Conservation (phyloP, 805 yeast species). For the Candida sanyiensis region DNA sequence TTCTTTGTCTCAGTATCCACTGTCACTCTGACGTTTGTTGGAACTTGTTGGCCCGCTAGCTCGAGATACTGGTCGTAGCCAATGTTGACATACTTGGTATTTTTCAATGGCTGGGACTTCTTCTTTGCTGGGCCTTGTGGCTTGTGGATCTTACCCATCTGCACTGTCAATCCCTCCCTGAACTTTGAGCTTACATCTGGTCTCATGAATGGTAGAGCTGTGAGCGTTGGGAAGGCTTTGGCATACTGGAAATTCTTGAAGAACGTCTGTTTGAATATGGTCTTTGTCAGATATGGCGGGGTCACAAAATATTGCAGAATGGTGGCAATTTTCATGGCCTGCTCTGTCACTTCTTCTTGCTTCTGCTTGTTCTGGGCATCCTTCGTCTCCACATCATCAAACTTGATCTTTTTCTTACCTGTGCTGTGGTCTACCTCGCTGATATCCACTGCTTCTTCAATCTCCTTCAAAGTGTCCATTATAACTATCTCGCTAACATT, state of each 20-base stretch:
- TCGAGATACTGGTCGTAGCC: slow-evolving; percentile 60
- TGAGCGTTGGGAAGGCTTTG: slow-evolving; percentile 59
- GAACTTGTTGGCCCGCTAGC: slow-evolving; percentile 55
- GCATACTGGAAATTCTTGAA: slow-evolving; percentile 55
- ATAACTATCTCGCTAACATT: slow-evolving; percentile 72
- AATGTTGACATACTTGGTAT: slow-evolving; percentile 71
- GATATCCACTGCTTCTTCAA: slow-evolving; percentile 16
- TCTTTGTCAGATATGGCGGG: slow-evolving; percentile 70
- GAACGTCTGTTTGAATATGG: slow-evolving; percentile 49
- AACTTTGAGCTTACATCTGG: slow-evolving; percentile 35
- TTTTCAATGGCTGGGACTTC: slow-evolving; percentile 44
- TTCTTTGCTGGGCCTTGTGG: slow-evolving; percentile 29
- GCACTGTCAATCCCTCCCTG: slow-evolving; percentile 55
- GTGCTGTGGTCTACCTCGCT: slow-evolving; percentile 21
- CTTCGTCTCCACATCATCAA: slow-evolving; percentile 26
- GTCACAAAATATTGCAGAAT: slow-evolving; percentile 77
- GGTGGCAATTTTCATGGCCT: slow-evolving; percentile 54
- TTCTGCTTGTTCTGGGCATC: slow-evolving; percentile 11
- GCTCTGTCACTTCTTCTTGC: slow-evolving; percentile 25
- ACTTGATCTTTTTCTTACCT: slow-evolving; percentile 27
- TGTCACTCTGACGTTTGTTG: slow-evolving; percentile 75
- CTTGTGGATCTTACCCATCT: slow-evolving; percentile 33
- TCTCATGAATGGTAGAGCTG: slow-evolving; percentile 71
- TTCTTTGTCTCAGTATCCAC: slow-evolving; percentile 57
- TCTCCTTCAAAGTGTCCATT: slow-evolving; percentile 42